Evolutionary conservation across 257 asterid species (phyloP), one percentile per base, ranked within the genome.

Genomic region (Nemophila menziesii): DNA sequence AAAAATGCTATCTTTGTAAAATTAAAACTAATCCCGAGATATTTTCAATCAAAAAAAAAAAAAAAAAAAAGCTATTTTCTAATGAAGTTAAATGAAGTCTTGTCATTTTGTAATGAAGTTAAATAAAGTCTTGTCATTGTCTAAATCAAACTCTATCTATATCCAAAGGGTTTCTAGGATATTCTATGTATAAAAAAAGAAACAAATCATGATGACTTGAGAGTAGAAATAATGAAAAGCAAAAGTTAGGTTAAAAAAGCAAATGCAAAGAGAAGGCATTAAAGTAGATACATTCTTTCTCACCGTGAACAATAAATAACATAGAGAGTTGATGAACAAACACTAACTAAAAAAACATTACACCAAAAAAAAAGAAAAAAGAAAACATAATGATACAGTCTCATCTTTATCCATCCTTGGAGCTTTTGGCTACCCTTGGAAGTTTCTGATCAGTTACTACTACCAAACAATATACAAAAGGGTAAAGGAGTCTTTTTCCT

Each of bases 381-480:
- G 37, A 27, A 47, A 24, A 22, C 44, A 34, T 16, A 49, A 37
- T 43, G 39, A 20, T 29, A 20, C 43, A 59, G 43, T 12, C 49
- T 41, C 62, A 51, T 58, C 72, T 52, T 37, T 48, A 59, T 47
- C 66, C 37, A 57, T 67, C 43, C 58, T 49, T 39, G 41, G 47
- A 37, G 54, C 55, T 48, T 16, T 58, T 43, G 23, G 52, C 63
- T 59, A 56, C 50, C 33, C 62, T 36, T 70, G 56, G 61, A 49
- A 46, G 56, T 50, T 55, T 51, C 70, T 47, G 51, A 49, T 57
- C 59, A 43, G 48, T 54, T 43, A 34, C 61, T 43, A 34, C 61
- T 61, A 64, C 75, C 64, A 68, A 56, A 67, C 69, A 72, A 40
- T 72, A 64, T 77, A 77, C 86, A 76, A 37, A 47, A 69, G 56